Base-by-base conservation (phyloP, 108 stramenopile species). In the Aurantiochytrium sp. region DNA sequence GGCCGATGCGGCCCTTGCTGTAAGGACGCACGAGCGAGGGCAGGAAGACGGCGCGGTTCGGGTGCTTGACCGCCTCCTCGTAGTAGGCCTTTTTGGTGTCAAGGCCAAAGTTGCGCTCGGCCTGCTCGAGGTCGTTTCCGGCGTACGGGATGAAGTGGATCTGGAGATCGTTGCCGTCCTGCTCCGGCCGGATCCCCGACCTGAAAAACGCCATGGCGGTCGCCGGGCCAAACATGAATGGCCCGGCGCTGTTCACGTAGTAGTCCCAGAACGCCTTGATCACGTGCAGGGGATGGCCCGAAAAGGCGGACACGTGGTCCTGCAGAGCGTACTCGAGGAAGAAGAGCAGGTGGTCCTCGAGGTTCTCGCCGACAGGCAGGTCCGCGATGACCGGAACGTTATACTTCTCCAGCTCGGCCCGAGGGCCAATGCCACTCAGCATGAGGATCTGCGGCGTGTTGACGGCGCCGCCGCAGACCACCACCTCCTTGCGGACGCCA, bases 391-490 rank as follows among this genome's bases (percentile, higher is more conserved):
- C 50, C 22, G 89, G 68, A 50, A 93, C 86, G 55, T 86, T 86
- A 37, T 89, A 34, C 22, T 85, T 68, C 37, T 73, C 85, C 55
- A 93, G 54, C 37, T 90, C 69, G 10, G 69, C 88, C 12, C 52
- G 50, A 39, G 89, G 88, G n/a, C 94, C 93, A 37, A 96, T 90
- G 17, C 95, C 95, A 17, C 92, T 91, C 45, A 55, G 52, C 88
- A 90, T 87, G 1, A 96, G 88, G 53, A 96, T 68, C 89, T 96
- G 95, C 39, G 95, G 95, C 27, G 95, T 91, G 50, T 87, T 87
- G 54, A 94, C 89, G 30, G 95, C 92, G 48, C 95, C 95, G 4
- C 93, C 90, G n/a, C 92, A 85, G 34, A 95, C 45, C 12, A 96
- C 92, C 34, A 96, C 94, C 89, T 94, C 93, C 55, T 89, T 81